Percentiles rank a stretch among this genome's conserved stretches.
Conservation (phyloP, 768 basidiomycete genomes). For the Termitomyces sp. region DNA sequence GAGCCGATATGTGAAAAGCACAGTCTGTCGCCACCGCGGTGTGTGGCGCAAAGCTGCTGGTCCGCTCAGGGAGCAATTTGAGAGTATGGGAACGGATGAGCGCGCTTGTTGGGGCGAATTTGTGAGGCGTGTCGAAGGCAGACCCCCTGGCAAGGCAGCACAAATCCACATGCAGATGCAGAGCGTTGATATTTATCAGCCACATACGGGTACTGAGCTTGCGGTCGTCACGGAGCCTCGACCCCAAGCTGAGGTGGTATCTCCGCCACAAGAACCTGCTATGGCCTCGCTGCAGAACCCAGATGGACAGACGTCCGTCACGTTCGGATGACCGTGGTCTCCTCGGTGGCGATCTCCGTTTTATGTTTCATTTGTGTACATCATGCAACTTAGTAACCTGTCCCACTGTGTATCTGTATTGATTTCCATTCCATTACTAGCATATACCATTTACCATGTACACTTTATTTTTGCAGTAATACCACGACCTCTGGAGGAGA, state of each 20-base stretch:
- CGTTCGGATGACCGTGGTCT: neutral
- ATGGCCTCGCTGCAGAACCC: slow-evolving; percentile 26
- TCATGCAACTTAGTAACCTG: neutral
- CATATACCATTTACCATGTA: neutral
- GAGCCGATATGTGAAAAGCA: slow-evolving; percentile 67
- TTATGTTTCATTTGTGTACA: neutral
- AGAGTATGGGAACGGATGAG: slow-evolving; percentile 49
- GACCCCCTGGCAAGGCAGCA: slow-evolving; percentile 25
- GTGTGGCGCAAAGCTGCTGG: slow-evolving; percentile 56
- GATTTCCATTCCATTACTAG: neutral
- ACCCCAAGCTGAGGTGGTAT: neutral
- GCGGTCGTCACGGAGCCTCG: slow-evolving; percentile 11
- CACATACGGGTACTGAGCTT: neutral
- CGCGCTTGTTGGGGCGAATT: slow-evolving; percentile 66
- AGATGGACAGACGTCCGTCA: slow-evolving; percentile 8
- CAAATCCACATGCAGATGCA: slow-evolving; percentile 2
- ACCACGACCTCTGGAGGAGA: neutral
- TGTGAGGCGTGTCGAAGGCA: slow-evolving; percentile 54
- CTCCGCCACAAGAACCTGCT: slow-evolving; percentile 15
- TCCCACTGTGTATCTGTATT: neutral
- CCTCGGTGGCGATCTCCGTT: neutral
- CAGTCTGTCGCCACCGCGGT: slow-evolving; percentile 65
- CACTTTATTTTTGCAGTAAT: neutral
- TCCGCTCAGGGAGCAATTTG: slow-evolving; percentile 42
- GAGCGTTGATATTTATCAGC: neutral